Percentiles rank a stretch among this genome's conserved stretches.
Evolutionary conservation across 1,284 basidiomycete genomes (phyloP).

Genomic region (Moesziomyces globuligerus): DNA sequence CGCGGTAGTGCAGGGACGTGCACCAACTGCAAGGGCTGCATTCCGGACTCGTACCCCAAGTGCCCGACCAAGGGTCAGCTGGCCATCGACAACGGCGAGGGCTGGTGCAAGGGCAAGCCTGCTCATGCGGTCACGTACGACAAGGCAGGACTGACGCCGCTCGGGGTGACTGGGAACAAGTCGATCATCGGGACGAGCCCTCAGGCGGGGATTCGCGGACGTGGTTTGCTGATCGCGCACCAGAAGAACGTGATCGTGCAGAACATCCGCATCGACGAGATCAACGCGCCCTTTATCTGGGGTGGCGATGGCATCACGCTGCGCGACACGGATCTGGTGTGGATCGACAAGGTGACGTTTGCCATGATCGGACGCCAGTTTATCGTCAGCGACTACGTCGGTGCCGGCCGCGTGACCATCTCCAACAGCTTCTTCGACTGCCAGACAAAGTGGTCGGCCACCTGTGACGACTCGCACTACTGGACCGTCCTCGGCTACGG

Average conservation of each 20-base stretch:
- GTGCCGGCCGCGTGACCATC: conserved; percentile 27
- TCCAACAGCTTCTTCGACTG: conserved; percentile 43
- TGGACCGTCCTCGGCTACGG: conserved; percentile 44
- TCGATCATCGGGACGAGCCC: conserved; percentile 40
- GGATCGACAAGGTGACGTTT: conserved; percentile 58
- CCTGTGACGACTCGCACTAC: conserved; percentile 45
- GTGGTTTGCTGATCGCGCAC: conserved; percentile 41
- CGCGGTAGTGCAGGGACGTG: conserved; percentile 46
- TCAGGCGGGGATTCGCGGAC: conserved; percentile 63
- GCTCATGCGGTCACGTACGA: conserved; percentile 42
- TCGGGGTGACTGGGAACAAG: conserved; percentile 23
- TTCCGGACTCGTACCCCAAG: conserved; percentile 46
- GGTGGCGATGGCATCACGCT: conserved; percentile 60
- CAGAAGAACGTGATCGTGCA: conserved; percentile 67
- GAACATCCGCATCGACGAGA: conserved; percentile 61
- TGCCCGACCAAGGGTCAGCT: conserved; percentile 66
- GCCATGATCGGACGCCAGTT: conserved; percentile 41
- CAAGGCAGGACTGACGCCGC: conserved; percentile 40
- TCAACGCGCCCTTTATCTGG: conserved; percentile 39
- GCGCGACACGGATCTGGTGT: conserved; percentile 41
- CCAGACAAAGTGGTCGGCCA: conserved; percentile 34
- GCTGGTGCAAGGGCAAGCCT: conserved; percentile 62
- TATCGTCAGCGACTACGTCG: conserved; percentile 31
- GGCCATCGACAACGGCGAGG: conserved; percentile 62
- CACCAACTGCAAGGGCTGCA: conserved; percentile 61